A percentile compares a stretch with the other conserved stretches of the same genome.
These are phyloP conservation scores for Aschersonia sp. DNA, from an alignment of 2,329 filamentous ascomycete genomes.

Conservation along the genomic window DNA sequence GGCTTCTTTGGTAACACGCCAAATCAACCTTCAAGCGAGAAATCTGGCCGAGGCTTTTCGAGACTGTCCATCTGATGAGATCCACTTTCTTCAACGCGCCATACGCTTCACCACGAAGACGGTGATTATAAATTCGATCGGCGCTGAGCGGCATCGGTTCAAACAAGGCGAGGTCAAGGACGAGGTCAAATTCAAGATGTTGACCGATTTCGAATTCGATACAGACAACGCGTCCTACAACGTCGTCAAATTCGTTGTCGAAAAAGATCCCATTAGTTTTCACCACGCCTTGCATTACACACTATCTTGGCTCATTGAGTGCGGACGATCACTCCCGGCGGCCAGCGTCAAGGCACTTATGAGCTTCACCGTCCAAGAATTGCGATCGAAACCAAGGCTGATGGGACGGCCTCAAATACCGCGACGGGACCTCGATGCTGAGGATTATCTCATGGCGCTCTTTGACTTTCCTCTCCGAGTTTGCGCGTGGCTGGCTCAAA, in stretches of 20 bases:
- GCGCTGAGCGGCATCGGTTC: slow-evolving; percentile 77
- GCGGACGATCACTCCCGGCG: slow-evolving; percentile 59
- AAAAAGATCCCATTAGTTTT: slow-evolving; percentile 86
- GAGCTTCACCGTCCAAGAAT: slow-evolving; percentile 55
- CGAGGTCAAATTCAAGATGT: slow-evolving; percentile 66
- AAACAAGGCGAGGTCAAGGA: slow-evolving; percentile 78
- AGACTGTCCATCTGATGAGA: slow-evolving; percentile 49
- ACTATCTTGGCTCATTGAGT: slow-evolving; percentile 88
- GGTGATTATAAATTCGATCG: slow-evolving; percentile 79
- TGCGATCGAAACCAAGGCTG: slow-evolving; percentile 48
- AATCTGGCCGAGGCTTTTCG: slow-evolving; percentile 81
- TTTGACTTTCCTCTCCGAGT: slow-evolving; percentile 92
- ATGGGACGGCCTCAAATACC: slow-evolving; percentile 46
- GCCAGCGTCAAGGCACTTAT: slow-evolving; percentile 55
- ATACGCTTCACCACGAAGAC: slow-evolving; percentile 66
- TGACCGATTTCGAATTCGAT: slow-evolving; percentile 73
- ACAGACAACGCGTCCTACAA: slow-evolving; percentile 38
- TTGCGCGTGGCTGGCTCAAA: slow-evolving; percentile 92
- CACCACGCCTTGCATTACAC: slow-evolving; percentile 95
- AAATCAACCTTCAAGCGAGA: slow-evolving; percentile 85
- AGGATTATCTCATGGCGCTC: slow-evolving; percentile 72
- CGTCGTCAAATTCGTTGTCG: slow-evolving; percentile 77
- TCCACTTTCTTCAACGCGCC: slow-evolving; percentile 50
- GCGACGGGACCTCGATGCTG: slow-evolving; percentile 42
- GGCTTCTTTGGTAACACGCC: slow-evolving; percentile 81